These are phyloP conservation scores for Crithidia sp. DNA, from an alignment of 208 protist species.

Conservation along the genomic window DNA sequence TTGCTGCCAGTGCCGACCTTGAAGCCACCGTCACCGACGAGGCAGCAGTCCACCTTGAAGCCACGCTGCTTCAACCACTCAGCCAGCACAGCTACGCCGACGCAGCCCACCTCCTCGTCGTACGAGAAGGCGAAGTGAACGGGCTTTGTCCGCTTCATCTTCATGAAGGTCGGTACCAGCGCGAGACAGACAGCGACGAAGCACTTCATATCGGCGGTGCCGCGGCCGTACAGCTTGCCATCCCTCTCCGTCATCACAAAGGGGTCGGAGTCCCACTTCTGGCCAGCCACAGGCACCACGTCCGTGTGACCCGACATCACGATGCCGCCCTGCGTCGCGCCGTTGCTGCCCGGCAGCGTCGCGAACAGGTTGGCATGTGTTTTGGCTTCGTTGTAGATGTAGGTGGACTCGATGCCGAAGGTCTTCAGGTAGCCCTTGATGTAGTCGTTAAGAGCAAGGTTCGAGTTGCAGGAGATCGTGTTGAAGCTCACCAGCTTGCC, in stretches of 20 bases:
- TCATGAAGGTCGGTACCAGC: conserved; percentile 31
- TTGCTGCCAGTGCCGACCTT: conserved; percentile 39
- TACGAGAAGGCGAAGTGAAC: conserved; percentile 56
- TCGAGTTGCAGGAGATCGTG: conserved; percentile 49
- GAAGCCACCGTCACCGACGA: conserved; percentile 3
- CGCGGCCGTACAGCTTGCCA: conserved; percentile 56
- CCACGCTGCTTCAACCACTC: conserved; percentile 27
- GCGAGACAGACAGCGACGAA: conserved; percentile 55
- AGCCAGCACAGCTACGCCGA: conserved; percentile 35
- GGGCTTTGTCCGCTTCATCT: conserved; percentile 45
- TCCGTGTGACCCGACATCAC: conserved; percentile 61
- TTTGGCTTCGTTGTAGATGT: conserved; percentile 31
- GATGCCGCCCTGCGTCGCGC: conserved; percentile 48
- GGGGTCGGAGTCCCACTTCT: conserved; percentile 57
- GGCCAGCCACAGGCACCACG: conserved; percentile 57
- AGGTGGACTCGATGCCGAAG: conserved; percentile 34
- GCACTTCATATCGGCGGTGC: conserved; percentile 63
- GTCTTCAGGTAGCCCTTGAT: conserved; percentile 14
- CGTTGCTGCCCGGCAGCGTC: conserved; percentile 44
- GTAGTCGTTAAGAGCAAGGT: conserved; percentile 39
- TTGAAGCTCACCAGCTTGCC: conserved; percentile 56
- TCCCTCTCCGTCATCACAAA: conserved; percentile 51
- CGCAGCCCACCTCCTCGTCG: conserved; percentile 49
- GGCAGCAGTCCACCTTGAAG: conserved; percentile 32
- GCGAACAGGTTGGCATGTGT: conserved; percentile 57